These are phyloP conservation scores for Carallia brachiata DNA, from an alignment of 345 rosid genomes.

Conservation along the genomic window DNA sequence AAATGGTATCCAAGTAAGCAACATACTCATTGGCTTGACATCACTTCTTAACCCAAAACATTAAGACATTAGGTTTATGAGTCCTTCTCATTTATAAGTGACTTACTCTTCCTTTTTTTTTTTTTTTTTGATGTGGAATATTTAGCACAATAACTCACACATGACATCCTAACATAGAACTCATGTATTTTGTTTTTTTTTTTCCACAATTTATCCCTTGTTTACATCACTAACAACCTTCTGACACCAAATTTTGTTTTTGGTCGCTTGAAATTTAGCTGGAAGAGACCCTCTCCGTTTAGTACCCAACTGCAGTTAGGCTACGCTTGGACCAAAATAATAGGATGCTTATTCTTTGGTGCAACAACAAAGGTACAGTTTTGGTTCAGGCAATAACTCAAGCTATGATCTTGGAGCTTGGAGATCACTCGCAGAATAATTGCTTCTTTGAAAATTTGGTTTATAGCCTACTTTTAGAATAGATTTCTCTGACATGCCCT, in stretches of 20 bases:
- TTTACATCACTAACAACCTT: slow-evolving; percentile 11
- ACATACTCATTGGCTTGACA: too few relatives aligned
- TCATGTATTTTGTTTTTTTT: slow-evolving; percentile 60
- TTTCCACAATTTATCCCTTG: slow-evolving; percentile 30
- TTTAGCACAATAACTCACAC: too few relatives aligned
- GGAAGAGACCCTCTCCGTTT: slow-evolving; percentile 53
- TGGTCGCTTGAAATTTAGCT: slow-evolving; percentile 46
- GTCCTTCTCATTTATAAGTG: too few relatives aligned
- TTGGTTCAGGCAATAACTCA: slow-evolving; percentile 44
- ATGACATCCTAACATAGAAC: not conserved
- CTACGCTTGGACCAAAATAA: slow-evolving; percentile 39
- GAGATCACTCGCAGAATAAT: slow-evolving; percentile 51
- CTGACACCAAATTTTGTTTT: slow-evolving; percentile 30
- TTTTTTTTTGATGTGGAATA: too few relatives aligned
- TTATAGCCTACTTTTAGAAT: slow-evolving; percentile 40
- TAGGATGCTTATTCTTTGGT: slow-evolving; percentile 51
- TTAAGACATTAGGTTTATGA: too few relatives aligned
- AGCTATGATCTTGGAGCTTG: slow-evolving; percentile 49
- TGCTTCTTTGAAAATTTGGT: slow-evolving; percentile 51
- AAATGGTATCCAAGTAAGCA: too few relatives aligned
- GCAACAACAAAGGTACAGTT: slow-evolving; percentile 53
- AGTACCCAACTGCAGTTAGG: slow-evolving; percentile 70
- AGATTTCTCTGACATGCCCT: slow-evolving; percentile 52
- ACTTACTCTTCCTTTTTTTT: too few relatives aligned
- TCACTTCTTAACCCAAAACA: too few relatives aligned